Conservation (phyloP, 2,329 filamentous ascomycete species). For the Fusarium sp. region DNA sequence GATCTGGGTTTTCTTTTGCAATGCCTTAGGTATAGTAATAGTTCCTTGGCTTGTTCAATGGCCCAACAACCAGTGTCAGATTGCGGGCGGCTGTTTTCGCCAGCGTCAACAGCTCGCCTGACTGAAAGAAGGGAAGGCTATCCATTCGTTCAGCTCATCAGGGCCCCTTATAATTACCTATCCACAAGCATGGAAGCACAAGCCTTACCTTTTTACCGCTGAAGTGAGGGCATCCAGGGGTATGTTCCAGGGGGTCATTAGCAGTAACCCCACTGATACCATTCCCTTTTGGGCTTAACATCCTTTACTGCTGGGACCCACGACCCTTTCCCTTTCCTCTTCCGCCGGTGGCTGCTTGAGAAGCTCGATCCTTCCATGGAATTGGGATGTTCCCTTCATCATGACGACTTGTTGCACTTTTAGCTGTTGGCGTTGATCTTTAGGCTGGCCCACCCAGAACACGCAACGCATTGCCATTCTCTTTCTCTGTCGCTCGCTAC, state of each 20-base stretch:
- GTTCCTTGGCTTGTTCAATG: neutral
- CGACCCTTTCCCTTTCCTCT: constrained; percentile 20
- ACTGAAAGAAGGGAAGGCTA: neutral
- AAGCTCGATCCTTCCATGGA: constrained; percentile 39
- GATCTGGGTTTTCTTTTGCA: neutral
- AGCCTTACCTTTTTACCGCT: constrained; percentile 27
- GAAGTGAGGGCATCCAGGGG: constrained; percentile 21
- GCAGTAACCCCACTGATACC: constrained; percentile 14
- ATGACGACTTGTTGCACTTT: constrained; percentile 27
- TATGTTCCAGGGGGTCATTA: constrained; percentile 13
- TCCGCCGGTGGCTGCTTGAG: neutral
- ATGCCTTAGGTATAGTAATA: neutral
- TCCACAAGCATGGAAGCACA: constrained; percentile 4
- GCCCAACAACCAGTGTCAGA: constrained; percentile 19
- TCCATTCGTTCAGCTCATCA: constrained; percentile 26
- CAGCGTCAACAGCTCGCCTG: constrained; percentile 11
- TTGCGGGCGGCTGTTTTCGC: constrained; percentile 27
- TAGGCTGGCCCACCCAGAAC: constrained; percentile 24
- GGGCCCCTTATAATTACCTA: neutral
- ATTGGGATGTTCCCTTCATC: constrained; percentile 42
- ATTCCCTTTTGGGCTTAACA: neutral
- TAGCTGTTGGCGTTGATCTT: constrained; percentile 25
- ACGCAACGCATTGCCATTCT: constrained; percentile 31
- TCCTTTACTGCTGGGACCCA: neutral
- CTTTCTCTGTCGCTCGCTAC: constrained; percentile 25